Evolutionary conservation across 129 eudicot genomes (phyloP), one percentile per base, ranked within the genome.

Genomic region (Flaveria ramosissima): DNA sequence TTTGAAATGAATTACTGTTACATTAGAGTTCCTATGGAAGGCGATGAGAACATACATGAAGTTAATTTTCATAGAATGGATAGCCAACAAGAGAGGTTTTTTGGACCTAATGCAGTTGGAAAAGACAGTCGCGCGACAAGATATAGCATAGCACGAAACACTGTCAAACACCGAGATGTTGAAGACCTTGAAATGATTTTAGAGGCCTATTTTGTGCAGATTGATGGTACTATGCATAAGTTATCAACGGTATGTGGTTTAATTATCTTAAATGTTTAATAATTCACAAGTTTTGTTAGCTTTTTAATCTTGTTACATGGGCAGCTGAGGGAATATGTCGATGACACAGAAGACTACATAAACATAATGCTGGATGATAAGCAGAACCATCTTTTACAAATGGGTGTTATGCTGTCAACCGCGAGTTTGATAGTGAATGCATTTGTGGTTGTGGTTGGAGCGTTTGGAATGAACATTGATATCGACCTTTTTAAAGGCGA

Each of bases 151-250:
- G 79, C 89, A 27, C 92, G 70, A 60, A 89, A 91, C 67, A 85
- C 84, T 55, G 81, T 85, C 86, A 89, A 89, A 70, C 91, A 84
- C 60, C 85, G 81, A 47, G 97, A 92, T 62, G 92, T 92, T 52
- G 89, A 86, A 78, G 96, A 92, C 81, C 97, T 92, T 81, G 96
- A 92, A 80, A 89, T 89, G 97, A 84, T 92, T 21, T 76, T 92
- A 80, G 96, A 89, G 85, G 96, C 97, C 3, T 92, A 92, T 76
- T 92, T 92, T 76, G 93, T 89, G 53, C 93, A 92, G 79, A 92
- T 92, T 69, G 96, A 92, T 77, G 93, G 96, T 27, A 88, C 97
- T 39, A 78, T 88, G 60, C 88, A 88, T 80, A 89, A 89, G 76
- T 70, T 92, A 19, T 86, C 93, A n/a, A 92, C 96, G 68, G 96